Evolutionary conservation across 164 flowering plant species (phyloP), one percentile per base, ranked within the genome.

Genomic region (Macadamia tetraphylla): DNA sequence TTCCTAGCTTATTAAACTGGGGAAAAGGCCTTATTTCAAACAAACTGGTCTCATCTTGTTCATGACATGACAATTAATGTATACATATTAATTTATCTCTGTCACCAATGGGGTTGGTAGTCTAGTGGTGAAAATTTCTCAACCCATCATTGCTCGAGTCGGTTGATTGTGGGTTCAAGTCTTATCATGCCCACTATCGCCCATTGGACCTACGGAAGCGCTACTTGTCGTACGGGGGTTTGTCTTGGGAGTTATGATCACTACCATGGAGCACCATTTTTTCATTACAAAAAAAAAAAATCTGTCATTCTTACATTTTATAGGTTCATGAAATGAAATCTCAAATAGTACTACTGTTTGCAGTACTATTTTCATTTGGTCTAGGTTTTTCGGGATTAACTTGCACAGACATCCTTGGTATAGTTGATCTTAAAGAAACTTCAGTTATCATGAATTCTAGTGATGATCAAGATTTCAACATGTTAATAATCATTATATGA

Each of bases 301-400:
- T 11, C 31, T 14, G 11, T 46, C 9, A 18, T 14, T 29, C 31
- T 55, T 29, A 49, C 58, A 30, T 48, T 64, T 69, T 71, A 62
- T 70, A 90, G 98, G 74, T 85, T 62, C 82, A 51, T 62, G 88
- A 86, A 60, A 62, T 90, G 87, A 85, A 83, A 74, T 79, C 82
- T 65, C 79, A 80, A 74, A 92, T 97, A n/a, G 69, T 89, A 15
- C 68, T 81, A 23, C 23, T 23, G 23, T 49, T 63, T 69, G 86
- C 98, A 35, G 95, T 89, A 70, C 95, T 97, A 70, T 89, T 89
- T 82, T 62, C 97, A 44, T 79, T 92, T 65, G 83, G 85, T 14
- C 77, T 92, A 73, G 93, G 89, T 58, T 79, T 90, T 69, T 69
- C 86, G 76, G 75, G 92, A 69, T 90, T 97, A 2, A 69, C 81